Conservation (phyloP, 139 green algal genomes). For the Tetraselmis chui region DNA sequence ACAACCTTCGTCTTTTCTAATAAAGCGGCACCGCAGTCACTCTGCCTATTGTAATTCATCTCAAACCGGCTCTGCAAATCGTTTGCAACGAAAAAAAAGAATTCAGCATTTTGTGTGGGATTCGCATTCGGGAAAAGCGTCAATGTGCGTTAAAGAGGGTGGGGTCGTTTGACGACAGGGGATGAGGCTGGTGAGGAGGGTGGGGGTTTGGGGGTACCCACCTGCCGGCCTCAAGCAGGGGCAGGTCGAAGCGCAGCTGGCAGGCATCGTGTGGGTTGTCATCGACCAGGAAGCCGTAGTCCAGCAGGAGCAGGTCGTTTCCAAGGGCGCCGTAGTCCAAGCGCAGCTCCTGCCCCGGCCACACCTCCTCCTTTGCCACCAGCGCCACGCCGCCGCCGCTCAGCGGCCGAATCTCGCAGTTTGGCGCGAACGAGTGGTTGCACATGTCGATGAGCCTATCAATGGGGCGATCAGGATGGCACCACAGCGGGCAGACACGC, state of each 20-base stretch:
- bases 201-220: not conserved
- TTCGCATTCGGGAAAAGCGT: too few relatives aligned
- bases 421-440: conserved; percentile 68
- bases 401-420: conserved; percentile 39
- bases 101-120: too few relatives aligned
- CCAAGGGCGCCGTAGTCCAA: conserved; percentile 61
- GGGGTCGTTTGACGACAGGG: too few relatives aligned
- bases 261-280: conserved; percentile 72
- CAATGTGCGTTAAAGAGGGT: too few relatives aligned
- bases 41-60: too few relatives aligned
- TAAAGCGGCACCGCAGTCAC: too few relatives aligned
- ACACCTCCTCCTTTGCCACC: conserved; percentile 31
- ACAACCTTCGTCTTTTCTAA: too few relatives aligned
- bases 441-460: conserved; percentile 73
- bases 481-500: too few relatives aligned
- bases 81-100: too few relatives aligned
- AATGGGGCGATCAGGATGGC: too few relatives aligned
- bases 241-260: conserved; percentile 59
- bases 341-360: conserved; percentile 36
- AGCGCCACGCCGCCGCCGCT: conserved; percentile 24
- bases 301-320: conserved; percentile 5
- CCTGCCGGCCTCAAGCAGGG: conserved; percentile 40
- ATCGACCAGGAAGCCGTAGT: conserved; percentile 65
- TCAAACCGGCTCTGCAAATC: too few relatives aligned
- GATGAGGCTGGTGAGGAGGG: too few relatives aligned